phyloP scores from a whole-genome alignment of 179 eudicot species.

The Carnegiea gigantea region DNA sequence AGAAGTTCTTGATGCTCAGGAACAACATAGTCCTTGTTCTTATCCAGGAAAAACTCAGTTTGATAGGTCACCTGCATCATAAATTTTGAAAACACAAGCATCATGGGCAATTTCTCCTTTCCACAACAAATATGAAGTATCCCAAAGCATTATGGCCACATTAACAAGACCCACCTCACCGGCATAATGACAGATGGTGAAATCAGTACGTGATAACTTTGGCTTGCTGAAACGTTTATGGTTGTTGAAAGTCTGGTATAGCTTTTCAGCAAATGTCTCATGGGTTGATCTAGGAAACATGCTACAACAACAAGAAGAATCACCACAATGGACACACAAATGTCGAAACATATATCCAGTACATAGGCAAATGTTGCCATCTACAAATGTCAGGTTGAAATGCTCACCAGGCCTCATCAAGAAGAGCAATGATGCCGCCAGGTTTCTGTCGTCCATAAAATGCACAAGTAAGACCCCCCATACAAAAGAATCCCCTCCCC shows the following conservation, averaged over 20 bases:
- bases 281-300: constrained; percentile 85
- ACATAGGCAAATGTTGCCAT: not conserved
- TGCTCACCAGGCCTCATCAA: constrained; percentile 55
- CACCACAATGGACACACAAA: constrained; percentile 3
- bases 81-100: not conserved
- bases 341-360: not conserved
- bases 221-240: constrained; percentile 90
- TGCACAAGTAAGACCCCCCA: constrained; percentile 8
- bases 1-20: constrained; percentile 90
- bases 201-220: constrained; percentile 77
- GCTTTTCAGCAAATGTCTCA: constrained; percentile 85
- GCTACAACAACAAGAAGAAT: constrained; percentile 35
- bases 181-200: constrained; percentile 83
- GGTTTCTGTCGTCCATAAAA: constrained; percentile 43
- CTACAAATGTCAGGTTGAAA: not conserved
- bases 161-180: constrained; percentile 69
- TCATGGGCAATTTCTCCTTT: constrained; percentile 8
- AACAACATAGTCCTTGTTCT: constrained; percentile 91
- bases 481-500: not conserved
- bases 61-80: constrained; percentile 81
- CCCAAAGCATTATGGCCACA: not conserved
- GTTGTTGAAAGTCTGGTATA: constrained; percentile 79
- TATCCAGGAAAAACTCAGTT: constrained; percentile 80
- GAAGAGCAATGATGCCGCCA: constrained; percentile 53
- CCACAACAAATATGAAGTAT: not conserved